phyloP scores from a whole-genome alignment of 352 stramenopile genomes.

The Pythium sp. region DNA sequence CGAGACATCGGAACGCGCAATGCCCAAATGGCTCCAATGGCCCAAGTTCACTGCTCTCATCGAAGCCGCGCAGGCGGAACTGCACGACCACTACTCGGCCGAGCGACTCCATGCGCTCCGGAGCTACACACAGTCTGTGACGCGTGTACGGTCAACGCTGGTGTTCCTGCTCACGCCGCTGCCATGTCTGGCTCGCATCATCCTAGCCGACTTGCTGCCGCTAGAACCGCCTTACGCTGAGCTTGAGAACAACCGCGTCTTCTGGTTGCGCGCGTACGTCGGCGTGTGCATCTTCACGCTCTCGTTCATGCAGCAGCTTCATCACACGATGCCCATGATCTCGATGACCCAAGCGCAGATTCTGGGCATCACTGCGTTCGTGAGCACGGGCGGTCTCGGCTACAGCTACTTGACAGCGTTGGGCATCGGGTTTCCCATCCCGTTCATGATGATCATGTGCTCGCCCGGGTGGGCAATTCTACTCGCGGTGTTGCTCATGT shows the following conservation, averaged over 20 bases:
- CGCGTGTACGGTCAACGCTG: neutral
- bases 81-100: slow-evolving; percentile 19
- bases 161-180: slow-evolving; percentile 17
- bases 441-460: neutral
- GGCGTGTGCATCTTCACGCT: slow-evolving; percentile 7
- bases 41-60: neutral
- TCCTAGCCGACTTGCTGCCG: slow-evolving; percentile 13
- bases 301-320: slow-evolving; percentile 12
- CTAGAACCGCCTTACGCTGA: slow-evolving; percentile 3
- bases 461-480: neutral
- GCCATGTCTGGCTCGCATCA: slow-evolving; percentile 8
- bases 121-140: neutral
- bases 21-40: neutral
- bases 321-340: slow-evolving; percentile 1
- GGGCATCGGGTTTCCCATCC: neutral
- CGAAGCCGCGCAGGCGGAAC: slow-evolving; percentile 16
- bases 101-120: slow-evolving; percentile 5
- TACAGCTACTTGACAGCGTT: neutral
- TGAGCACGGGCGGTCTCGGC: neutral
- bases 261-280: slow-evolving; percentile 13
- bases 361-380: neutral
- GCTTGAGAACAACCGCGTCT: neutral
- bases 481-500: neutral
- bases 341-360: neutral
- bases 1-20: neutral